Conservation (phyloP, 202 grass and related monocot species). For the Carex arenaria region DNA sequence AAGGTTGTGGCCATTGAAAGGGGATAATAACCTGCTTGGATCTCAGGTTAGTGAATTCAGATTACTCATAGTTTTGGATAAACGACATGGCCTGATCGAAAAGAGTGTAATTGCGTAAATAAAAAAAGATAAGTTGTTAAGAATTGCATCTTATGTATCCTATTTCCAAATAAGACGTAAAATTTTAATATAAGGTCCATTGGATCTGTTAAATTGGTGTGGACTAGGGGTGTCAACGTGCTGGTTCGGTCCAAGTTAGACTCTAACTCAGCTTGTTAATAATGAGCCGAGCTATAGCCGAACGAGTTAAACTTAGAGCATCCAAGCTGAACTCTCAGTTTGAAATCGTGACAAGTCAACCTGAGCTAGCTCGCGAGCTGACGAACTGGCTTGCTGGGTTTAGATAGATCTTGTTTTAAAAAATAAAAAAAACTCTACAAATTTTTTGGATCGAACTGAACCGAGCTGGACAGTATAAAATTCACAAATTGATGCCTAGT, state of each 20-base stretch:
- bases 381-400: rapidly evolving
- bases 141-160: background rate
- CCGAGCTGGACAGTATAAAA: too few relatives aligned
- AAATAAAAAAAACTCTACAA: too few relatives aligned
- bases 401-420: too few relatives aligned
- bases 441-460: too few relatives aligned
- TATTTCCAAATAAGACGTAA: background rate
- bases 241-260: too few relatives aligned
- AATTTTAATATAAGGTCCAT: too few relatives aligned
- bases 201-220: background rate
- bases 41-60: background rate
- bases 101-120: background rate
- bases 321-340: too few relatives aligned
- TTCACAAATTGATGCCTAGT: too few relatives aligned
- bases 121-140: background rate
- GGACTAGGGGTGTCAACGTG: background rate
- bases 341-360: too few relatives aligned
- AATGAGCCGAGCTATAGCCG: too few relatives aligned
- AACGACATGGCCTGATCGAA: background rate
- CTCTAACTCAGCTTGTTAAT: too few relatives aligned
- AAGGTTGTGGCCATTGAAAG: background rate
- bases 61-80: background rate
- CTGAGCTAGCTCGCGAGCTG: rapidly evolving
- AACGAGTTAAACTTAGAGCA: too few relatives aligned
- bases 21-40: background rate